Conservation (phyloP, 805 yeast genomes). For the Ogataea pini region DNA sequence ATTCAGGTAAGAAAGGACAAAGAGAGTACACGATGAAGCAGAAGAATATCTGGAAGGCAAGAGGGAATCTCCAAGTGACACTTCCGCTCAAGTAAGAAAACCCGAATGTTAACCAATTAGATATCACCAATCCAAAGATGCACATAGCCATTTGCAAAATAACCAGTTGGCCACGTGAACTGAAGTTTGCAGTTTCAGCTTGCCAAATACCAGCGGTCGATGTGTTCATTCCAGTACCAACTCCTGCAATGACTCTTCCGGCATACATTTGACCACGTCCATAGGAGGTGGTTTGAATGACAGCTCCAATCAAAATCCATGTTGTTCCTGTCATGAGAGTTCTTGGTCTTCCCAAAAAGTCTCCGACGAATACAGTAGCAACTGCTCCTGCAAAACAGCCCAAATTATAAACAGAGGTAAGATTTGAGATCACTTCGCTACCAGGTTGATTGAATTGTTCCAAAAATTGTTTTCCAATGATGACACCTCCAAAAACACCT, state of each 20-base stretch:
- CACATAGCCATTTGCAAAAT: constrained; percentile 35
- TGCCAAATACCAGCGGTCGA: constrained; percentile 39
- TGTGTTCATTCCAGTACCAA: constrained; percentile 38
- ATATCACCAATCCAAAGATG: constrained; percentile 33
- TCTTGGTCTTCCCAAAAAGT: constrained; percentile 24
- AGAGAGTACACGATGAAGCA: constrained; percentile 17
- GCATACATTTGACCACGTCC: constrained; percentile 31
- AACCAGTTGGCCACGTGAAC: constrained; percentile 34
- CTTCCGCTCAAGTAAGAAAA: constrained; percentile 32
- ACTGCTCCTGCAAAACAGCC: constrained; percentile 35
- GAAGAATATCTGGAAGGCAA: constrained; percentile 34
- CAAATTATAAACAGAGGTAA: constrained; percentile 16
- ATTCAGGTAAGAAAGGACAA: constrained; percentile 38
- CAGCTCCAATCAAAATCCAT: constrained; percentile 28
- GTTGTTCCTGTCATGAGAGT: constrained; percentile 24
- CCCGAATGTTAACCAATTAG: constrained; percentile 40
- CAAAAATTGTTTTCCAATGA: constrained; percentile 34
- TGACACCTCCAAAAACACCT: constrained; percentile 43
- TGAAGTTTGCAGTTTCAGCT: constrained; percentile 37
- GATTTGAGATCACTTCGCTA: constrained; percentile 15
- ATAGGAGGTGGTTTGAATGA: constrained; percentile 26
- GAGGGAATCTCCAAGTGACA: constrained; percentile 38
- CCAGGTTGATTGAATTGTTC: constrained; percentile 23
- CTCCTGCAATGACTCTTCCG: constrained; percentile 36
- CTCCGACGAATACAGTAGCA: constrained; percentile 36